phyloP scores from a whole-genome alignment of 345 rosid genomes.

The Capsella bursapastoris region DNA sequence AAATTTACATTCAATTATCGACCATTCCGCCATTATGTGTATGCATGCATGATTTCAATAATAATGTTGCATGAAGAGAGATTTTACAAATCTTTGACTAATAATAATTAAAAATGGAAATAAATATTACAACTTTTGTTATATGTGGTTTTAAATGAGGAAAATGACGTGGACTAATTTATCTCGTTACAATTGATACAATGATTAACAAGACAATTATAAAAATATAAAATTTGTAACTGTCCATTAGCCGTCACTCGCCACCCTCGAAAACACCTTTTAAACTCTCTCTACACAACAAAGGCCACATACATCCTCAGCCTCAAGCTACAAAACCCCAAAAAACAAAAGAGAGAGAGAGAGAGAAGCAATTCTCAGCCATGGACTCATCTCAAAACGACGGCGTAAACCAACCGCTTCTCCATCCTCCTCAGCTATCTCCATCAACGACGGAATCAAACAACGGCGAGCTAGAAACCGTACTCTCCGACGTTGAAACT shows the following conservation, averaged over 20 bases:
- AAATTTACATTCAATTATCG: too few relatives aligned
- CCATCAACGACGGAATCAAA: slow-evolving; percentile 10
- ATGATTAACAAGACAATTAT: background rate
- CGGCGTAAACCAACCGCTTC: slow-evolving; percentile 12
- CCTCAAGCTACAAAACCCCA: background rate
- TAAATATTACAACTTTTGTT: background rate
- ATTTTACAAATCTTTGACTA: background rate
- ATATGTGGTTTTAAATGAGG: background rate
- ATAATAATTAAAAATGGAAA: background rate
- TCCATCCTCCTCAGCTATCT: slow-evolving; percentile 22
- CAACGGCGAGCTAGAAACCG: slow-evolving; percentile 37
- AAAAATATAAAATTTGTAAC: background rate
- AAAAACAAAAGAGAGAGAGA: background rate
- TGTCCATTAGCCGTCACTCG: slow-evolving; percentile 3
- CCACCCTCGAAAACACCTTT: background rate
- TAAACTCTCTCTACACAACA: background rate
- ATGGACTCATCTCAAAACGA: slow-evolving; percentile 28
- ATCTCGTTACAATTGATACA: background rate
- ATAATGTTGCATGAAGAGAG: too few relatives aligned
- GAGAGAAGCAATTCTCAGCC: background rate
- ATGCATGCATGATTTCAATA: too few relatives aligned
- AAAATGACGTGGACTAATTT: background rate
- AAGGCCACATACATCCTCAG: background rate
- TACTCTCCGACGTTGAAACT: slow-evolving; percentile 38
- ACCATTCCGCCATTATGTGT: too few relatives aligned